These are phyloP conservation scores for Bacidia rubella DNA, from an alignment of 495 filamentous ascomycete genomes.

Conservation along the genomic window DNA sequence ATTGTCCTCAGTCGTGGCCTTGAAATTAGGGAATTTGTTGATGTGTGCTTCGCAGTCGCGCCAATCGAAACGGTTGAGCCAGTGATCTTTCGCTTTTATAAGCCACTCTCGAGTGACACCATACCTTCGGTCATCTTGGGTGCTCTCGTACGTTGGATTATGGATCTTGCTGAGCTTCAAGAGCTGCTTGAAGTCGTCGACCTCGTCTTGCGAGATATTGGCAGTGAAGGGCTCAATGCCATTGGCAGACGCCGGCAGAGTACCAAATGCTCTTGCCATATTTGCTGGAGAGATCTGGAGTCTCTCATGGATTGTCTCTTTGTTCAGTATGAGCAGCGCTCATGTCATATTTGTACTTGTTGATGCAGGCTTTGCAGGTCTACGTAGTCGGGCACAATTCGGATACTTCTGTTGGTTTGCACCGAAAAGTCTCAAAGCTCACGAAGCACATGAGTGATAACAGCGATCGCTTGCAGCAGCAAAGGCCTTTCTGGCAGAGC, in stretches of 20 bases:
- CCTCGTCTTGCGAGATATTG: slow-evolving; percentile 29
- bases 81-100: slow-evolving; percentile 35
- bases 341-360: too few relatives aligned
- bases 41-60: slow-evolving; percentile 39
- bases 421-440: too few relatives aligned
- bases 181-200: slow-evolving; percentile 36
- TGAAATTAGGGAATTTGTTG: slow-evolving; percentile 54
- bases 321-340: too few relatives aligned
- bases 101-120: slow-evolving; percentile 48
- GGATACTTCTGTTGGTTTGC: too few relatives aligned
- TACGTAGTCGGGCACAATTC: background rate
- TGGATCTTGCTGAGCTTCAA: slow-evolving; percentile 38
- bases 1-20: slow-evolving; percentile 31
- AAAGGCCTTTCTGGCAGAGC: too few relatives aligned
- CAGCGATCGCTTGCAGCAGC: too few relatives aligned
- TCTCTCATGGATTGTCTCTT: too few relatives aligned
- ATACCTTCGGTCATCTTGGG: slow-evolving; percentile 30
- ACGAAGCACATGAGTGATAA: too few relatives aligned
- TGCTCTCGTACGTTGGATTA: slow-evolving; percentile 37
- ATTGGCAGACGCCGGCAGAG: background rate
- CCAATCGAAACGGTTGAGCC: slow-evolving; percentile 36
- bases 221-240: slow-evolving; percentile 26
- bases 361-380: background rate
- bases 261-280: background rate
- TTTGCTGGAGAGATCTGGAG: too few relatives aligned